These are phyloP conservation scores for Candida tunisiensis DNA, from an alignment of 1,139 yeast genomes.

Conservation along the genomic window DNA sequence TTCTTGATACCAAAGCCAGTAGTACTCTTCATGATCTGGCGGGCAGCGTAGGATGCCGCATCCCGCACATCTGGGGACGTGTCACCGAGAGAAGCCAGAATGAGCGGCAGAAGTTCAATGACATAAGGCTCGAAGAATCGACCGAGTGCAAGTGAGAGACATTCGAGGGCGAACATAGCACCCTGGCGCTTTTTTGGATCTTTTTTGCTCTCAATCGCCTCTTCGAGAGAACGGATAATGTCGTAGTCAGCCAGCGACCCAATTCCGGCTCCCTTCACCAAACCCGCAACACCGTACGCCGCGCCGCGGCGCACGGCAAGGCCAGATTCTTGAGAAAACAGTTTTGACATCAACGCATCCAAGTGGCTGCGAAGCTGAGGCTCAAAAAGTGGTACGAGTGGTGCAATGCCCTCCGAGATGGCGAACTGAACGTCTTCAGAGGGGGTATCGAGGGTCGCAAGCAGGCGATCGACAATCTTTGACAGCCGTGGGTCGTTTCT, in stretches of 20 bases:
- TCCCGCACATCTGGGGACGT: constrained; percentile 68
- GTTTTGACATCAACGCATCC: constrained; percentile 37
- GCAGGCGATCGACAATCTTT: constrained; percentile 45
- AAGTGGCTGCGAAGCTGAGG: constrained; percentile 34
- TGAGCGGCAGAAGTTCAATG: constrained; percentile 68
- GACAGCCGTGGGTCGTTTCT: constrained; percentile 46
- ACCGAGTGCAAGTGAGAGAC: constrained; percentile 62
- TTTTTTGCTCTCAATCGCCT: constrained; percentile 79
- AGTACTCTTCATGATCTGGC: constrained; percentile 77
- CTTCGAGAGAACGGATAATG: constrained; percentile 57
- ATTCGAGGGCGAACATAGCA: constrained; percentile 75
- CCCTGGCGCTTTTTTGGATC: constrained; percentile 67
- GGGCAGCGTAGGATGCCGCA: constrained; percentile 79
- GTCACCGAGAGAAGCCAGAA: constrained; percentile 75
- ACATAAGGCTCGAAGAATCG: constrained; percentile 85
- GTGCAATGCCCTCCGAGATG: constrained; percentile 70
- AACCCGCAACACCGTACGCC: constrained; percentile 78
- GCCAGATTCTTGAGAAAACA: constrained; percentile 33
- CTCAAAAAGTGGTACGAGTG: constrained; percentile 39
- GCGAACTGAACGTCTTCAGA: constrained; percentile 83
- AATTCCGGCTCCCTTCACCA: constrained; percentile 79
- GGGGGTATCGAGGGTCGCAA: constrained; percentile 69
- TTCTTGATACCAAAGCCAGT: constrained; percentile 86
- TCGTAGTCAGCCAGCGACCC: constrained; percentile 59
- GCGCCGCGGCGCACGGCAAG: constrained; percentile 70